Percentiles rank a stretch among this genome's conserved stretches.
Evolutionary conservation across 2,329 filamentous ascomycete species (phyloP).

Genomic region (Mycosphaerella sp.): DNA sequence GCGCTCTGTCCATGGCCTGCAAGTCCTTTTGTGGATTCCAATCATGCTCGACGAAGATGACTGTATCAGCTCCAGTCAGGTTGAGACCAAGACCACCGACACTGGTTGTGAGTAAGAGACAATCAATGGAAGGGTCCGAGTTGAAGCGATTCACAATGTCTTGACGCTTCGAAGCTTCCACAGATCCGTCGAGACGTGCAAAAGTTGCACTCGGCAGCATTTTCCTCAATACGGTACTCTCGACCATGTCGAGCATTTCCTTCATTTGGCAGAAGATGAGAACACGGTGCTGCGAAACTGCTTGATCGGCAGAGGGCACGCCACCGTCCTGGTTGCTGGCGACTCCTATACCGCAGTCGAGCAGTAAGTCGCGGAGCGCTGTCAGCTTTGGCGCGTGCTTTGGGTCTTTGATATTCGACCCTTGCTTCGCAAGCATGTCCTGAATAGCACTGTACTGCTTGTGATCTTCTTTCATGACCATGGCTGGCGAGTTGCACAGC

Average conservation of each 20-base stretch:
- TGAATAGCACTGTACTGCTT: slow-evolving; percentile 86
- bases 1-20: slow-evolving; percentile 97
- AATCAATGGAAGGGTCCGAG: slow-evolving; percentile 92
- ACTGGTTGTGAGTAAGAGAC: slow-evolving; percentile 85
- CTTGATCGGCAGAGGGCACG: slow-evolving; percentile 58
- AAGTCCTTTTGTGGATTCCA: slow-evolving; percentile 99
- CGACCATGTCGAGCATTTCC: slow-evolving; percentile 99
- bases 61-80: slow-evolving; percentile 91
- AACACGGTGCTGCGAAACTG: slow-evolving; percentile 91
- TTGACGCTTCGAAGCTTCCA: slow-evolving; percentile 88
- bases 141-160: slow-evolving; percentile 99
- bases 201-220: slow-evolving; percentile 90
- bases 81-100: slow-evolving; percentile 94
- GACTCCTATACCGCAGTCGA: slow-evolving; percentile 95
- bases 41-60: slow-evolving; percentile 99
- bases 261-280: slow-evolving; percentile 99
- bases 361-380: slow-evolving; percentile 81
- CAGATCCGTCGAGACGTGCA: slow-evolving; percentile 85
- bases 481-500: slow-evolving; percentile 91
- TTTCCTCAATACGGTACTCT: slow-evolving; percentile 82
- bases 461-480: slow-evolving; percentile 93
- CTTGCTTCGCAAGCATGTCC: slow-evolving; percentile 67
- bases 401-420: slow-evolving; percentile 76
- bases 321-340: slow-evolving; percentile 40
- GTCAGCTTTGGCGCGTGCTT: slow-evolving; percentile 87